These are phyloP conservation scores for Vigna mungo DNA, from an alignment of 306 rosid species.

Conservation along the genomic window DNA sequence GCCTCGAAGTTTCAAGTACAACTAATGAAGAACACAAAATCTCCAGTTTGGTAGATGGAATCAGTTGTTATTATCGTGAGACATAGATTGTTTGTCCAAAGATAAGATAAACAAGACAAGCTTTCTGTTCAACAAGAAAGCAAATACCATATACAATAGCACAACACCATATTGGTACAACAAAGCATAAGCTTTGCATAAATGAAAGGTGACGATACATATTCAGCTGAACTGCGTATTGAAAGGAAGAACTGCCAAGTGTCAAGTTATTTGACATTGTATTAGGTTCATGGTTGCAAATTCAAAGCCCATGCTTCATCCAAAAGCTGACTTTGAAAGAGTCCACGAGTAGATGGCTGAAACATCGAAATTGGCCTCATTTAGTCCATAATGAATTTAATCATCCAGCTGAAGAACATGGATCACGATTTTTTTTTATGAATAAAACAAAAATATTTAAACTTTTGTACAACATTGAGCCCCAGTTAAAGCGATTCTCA, in stretches of 20 bases:
- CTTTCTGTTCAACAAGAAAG: slow-evolving; percentile 20
- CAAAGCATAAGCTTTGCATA: slow-evolving; percentile 37
- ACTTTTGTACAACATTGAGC: neutral
- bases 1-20: slow-evolving; percentile 2
- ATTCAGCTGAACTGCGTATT: slow-evolving; percentile 41
- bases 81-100: neutral
- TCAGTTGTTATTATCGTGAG: neutral
- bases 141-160: neutral
- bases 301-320: slow-evolving; percentile 49
- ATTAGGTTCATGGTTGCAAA: slow-evolving; percentile 38
- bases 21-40: neutral
- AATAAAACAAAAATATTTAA: slow-evolving; percentile 8
- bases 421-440: slow-evolving; percentile 14
- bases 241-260: slow-evolving; percentile 27
- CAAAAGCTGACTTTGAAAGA: slow-evolving; percentile 39
- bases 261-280: slow-evolving; percentile 15
- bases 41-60: slow-evolving; percentile 12
- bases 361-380: slow-evolving; percentile 39
- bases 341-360: slow-evolving; percentile 40
- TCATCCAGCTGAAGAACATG: slow-evolving; percentile 14
- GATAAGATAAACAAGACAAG: neutral
- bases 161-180: neutral
- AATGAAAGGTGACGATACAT: slow-evolving; percentile 38
- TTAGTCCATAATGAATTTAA: slow-evolving; percentile 31
- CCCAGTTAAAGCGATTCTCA: neutral